Percentiles rank a stretch among this genome's conserved stretches.
Conservation (phyloP, 495 filamentous ascomycete species). For the Hyaloscypha finlandica region DNA sequence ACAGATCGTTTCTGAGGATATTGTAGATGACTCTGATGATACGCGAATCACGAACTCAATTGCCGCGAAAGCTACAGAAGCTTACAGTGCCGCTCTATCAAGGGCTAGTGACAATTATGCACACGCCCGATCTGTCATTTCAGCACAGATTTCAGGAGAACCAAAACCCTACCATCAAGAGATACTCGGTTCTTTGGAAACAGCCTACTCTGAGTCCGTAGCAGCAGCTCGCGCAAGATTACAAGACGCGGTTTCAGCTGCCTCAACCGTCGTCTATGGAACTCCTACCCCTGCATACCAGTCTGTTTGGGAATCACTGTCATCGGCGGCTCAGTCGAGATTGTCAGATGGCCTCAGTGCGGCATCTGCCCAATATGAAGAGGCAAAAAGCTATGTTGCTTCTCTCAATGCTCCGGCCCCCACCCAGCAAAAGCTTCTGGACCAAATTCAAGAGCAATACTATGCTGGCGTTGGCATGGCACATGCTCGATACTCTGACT, state of each 20-base stretch:
- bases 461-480: slow-evolving; percentile 77
- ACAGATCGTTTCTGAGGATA: slow-evolving; percentile 55
- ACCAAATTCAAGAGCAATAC: slow-evolving; percentile 68
- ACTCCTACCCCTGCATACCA: slow-evolving; percentile 50
- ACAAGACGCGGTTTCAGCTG: slow-evolving; percentile 48
- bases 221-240: slow-evolving; percentile 60
- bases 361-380: slow-evolving; percentile 66
- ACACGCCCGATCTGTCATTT: slow-evolving; percentile 64
- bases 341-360: slow-evolving; percentile 62
- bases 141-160: slow-evolving; percentile 65
- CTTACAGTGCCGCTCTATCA: slow-evolving; percentile 61
- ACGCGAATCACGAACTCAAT: slow-evolving; percentile 39
- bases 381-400: slow-evolving; percentile 58
- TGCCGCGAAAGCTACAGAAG: slow-evolving; percentile 51
- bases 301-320: slow-evolving; percentile 52
- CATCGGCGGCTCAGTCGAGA: slow-evolving; percentile 64
- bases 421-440: slow-evolving; percentile 52
- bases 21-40: slow-evolving; percentile 48
- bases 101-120: slow-evolving; percentile 64
- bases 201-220: slow-evolving; percentile 66
- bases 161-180: slow-evolving; percentile 59
- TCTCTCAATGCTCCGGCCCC: slow-evolving; percentile 54
- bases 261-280: slow-evolving; percentile 61
- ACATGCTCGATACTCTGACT: slow-evolving; percentile 74
- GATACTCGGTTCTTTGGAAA: slow-evolving; percentile 66